Conservation (phyloP, 139 green algal genomes). For the Tetraselmis chui region DNA sequence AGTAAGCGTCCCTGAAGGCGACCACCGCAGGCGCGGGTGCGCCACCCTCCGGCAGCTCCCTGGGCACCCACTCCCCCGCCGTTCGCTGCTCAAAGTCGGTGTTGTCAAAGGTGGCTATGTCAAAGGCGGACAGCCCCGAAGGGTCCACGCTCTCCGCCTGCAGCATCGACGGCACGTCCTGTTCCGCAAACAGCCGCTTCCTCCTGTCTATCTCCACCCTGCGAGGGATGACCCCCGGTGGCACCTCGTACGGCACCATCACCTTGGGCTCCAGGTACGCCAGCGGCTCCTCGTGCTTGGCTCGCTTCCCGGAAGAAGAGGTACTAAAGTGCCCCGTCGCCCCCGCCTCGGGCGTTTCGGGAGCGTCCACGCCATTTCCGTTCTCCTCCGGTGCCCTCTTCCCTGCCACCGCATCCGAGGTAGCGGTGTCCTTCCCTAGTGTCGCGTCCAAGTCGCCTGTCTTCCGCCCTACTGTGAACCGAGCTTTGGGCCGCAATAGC, state of each 20-base stretch:
- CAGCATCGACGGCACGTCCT: conserved; percentile 46
- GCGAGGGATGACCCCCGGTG: conserved; percentile 43
- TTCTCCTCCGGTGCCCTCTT: neutral
- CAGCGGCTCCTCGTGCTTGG: neutral
- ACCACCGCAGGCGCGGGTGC: neutral
- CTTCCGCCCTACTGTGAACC: neutral
- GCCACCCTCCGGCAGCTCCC: conserved; percentile 5
- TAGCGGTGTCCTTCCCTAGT: neutral
- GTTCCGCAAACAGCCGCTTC: conserved; percentile 45
- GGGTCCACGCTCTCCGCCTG: conserved; percentile 23
- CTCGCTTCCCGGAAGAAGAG: neutral
- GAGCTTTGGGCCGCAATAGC: neutral
- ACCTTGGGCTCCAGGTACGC: conserved; percentile 54
- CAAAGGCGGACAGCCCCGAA: conserved; percentile 8
- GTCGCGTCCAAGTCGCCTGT: neutral
- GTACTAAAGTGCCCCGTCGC: neutral
- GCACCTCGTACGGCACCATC: conserved; percentile 49
- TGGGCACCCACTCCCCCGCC: conserved; percentile 49
- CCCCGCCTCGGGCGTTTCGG: neutral
- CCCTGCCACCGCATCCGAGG: neutral
- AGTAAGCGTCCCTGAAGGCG: conserved; percentile 8
- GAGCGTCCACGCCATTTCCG: neutral
- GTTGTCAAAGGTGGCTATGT: conserved; percentile 64
- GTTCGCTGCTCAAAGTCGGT: conserved; percentile 49
- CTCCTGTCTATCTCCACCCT: conserved; percentile 61